Conservation (phyloP, 1,284 basidiomycete species). For the Moesziomyces sp. region DNA sequence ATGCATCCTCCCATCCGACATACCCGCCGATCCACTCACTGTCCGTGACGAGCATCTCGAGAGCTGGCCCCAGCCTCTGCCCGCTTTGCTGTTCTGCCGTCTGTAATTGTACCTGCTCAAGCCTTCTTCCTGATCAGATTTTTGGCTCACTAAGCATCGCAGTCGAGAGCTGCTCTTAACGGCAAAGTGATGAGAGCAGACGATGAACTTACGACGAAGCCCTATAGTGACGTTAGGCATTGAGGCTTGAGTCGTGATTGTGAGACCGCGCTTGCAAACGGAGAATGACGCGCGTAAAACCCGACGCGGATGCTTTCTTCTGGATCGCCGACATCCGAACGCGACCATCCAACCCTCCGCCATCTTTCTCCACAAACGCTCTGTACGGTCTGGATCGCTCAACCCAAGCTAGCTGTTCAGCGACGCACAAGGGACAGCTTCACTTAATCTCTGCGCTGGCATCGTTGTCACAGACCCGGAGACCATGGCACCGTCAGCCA, state of each 20-base stretch:
- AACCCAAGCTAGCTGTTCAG: no score
- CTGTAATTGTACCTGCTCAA: slow-evolving; percentile 32
- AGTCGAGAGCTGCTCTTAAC: no score
- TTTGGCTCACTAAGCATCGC: not conserved
- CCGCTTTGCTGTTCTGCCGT: not conserved
- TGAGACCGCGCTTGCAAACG: not conserved
- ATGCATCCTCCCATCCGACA: slow-evolving; percentile 5
- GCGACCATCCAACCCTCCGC: slow-evolving; percentile 6
- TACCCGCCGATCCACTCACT: slow-evolving; percentile 5
- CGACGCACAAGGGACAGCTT: not conserved
- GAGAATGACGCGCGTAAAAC: slow-evolving; percentile 7
- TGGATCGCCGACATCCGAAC: slow-evolving; percentile 31
- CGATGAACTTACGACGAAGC: no score
- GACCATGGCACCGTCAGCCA: slow-evolving; percentile 37
- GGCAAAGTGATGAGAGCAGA: no score
- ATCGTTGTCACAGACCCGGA: not conserved
- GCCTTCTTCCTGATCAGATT: not conserved
- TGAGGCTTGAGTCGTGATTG: not conserved
- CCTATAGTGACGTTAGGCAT: no score
- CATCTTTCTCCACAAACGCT: slow-evolving; percentile 7
- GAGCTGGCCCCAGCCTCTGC: no score
- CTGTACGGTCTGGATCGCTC: no score
- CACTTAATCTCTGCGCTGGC: not conserved
- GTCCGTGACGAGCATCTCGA: not conserved
- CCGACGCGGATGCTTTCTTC: slow-evolving; percentile 16